Evolutionary conservation across 169 alveolate species (phyloP).

Genomic region (Cytauxzoon felis): DNA sequence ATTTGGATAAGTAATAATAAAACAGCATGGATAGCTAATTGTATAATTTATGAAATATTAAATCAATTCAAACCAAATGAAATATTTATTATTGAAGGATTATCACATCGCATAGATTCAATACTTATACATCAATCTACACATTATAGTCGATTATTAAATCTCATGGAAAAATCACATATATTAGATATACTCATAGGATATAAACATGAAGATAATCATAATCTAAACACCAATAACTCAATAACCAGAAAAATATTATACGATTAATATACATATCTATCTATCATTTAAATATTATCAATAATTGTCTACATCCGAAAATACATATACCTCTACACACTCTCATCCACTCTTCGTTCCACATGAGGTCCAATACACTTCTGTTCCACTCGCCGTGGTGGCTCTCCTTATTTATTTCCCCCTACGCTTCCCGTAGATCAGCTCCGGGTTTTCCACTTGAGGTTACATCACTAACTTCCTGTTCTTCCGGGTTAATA

Average conservation of each 20-base stretch:
- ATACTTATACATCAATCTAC: conserved; percentile 46
- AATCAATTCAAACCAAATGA: conserved; percentile 30
- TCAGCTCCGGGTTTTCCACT: too few relatives aligned
- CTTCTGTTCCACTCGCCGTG: too few relatives aligned
- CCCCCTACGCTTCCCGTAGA: too few relatives aligned
- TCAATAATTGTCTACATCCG: too few relatives aligned
- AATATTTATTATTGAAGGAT: conserved; percentile 54
- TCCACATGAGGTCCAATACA: too few relatives aligned
- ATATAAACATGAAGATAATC: not conserved
- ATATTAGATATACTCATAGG: conserved; percentile 50
- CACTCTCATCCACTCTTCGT: too few relatives aligned
- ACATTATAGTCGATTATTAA: conserved; percentile 41
- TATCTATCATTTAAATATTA: not conserved
- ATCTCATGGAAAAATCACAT: conserved; percentile 54
- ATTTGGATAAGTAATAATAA: conserved; percentile 52
- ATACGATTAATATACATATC: conserved; percentile 16
- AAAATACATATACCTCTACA: too few relatives aligned
- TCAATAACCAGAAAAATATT: conserved; percentile 17
- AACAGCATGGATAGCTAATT: conserved; percentile 43
- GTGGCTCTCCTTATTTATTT: too few relatives aligned
- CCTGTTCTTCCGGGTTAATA: too few relatives aligned
- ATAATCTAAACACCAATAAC: not conserved
- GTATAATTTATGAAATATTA: conserved; percentile 34
- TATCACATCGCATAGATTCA: conserved; percentile 38
- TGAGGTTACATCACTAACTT: too few relatives aligned